These are phyloP conservation scores for Penicillium rolfsii DNA, from an alignment of 2,329 filamentous ascomycete species.

Conservation along the genomic window DNA sequence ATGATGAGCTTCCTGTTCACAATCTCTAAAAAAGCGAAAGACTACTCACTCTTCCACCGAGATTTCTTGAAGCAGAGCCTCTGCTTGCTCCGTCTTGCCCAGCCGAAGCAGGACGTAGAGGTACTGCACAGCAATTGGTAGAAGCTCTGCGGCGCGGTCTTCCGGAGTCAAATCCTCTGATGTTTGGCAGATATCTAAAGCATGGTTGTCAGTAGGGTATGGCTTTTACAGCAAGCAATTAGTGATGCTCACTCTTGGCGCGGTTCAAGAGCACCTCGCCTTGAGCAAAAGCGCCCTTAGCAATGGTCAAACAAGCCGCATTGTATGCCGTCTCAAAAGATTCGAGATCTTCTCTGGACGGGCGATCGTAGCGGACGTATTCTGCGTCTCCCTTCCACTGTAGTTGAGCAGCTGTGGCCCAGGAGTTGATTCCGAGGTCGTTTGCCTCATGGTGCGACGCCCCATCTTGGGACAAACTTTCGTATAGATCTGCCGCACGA, in stretches of 20 bases:
- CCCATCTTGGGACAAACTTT: constrained; percentile 50
- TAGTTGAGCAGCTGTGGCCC: constrained; percentile 64
- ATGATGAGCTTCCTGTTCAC: not conserved
- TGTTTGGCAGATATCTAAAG: constrained; percentile 60
- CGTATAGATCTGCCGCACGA: constrained; percentile 59
- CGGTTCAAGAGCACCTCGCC: constrained; percentile 62
- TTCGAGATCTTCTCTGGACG: constrained; percentile 62
- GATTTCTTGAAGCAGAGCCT: constrained; percentile 55
- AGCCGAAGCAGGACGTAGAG: constrained; percentile 61
- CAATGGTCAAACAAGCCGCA: constrained; percentile 65
- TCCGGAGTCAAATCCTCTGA: constrained; percentile 62
- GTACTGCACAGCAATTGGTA: constrained; percentile 65
- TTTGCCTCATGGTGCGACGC: constrained; percentile 55
- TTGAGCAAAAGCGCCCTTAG: constrained; percentile 61
- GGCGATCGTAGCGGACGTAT: constrained; percentile 56
- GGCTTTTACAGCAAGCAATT: too few species aligned
- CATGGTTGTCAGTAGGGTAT: not conserved
- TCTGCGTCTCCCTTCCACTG: constrained; percentile 61
- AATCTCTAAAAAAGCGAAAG: not conserved
- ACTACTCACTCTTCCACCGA: constrained; percentile 53
- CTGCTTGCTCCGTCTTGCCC: constrained; percentile 60
- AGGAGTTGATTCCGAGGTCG: constrained; percentile 64
- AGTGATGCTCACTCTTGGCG: constrained; percentile 52
- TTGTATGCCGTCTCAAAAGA: constrained; percentile 69
- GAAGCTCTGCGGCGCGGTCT: constrained; percentile 62